Evolutionary conservation across 495 filamentous ascomycete species (phyloP).

Genomic region (Trichoderma erinaceum): DNA sequence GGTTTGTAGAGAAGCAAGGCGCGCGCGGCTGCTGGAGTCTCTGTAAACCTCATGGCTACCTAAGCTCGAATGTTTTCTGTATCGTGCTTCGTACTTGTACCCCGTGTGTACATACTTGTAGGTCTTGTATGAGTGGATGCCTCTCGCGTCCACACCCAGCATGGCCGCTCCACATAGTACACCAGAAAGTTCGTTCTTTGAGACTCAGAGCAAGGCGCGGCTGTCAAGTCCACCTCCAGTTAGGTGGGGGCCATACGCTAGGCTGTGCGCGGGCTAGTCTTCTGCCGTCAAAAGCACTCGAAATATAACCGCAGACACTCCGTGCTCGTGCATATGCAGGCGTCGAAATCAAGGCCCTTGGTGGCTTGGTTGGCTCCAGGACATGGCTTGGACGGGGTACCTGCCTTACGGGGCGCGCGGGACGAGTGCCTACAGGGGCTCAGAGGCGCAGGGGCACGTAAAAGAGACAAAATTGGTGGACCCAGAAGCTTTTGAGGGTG

Average conservation of each 20-base stretch:
- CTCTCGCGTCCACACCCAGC: not conserved
- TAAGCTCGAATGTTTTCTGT: too few relatives aligned
- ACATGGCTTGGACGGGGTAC: conserved; percentile 7
- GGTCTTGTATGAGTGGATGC: too few relatives aligned
- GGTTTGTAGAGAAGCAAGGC: too few relatives aligned
- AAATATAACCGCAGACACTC: conserved; percentile 13
- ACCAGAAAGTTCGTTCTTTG: not conserved
- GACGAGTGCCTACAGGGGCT: conserved; percentile 8
- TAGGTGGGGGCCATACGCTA: conserved; percentile 10
- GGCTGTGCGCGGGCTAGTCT: not conserved
- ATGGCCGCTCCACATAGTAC: not conserved
- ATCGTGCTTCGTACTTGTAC: too few relatives aligned
- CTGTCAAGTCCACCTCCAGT: not conserved
- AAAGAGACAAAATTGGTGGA: not conserved
- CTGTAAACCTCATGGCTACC: too few relatives aligned
- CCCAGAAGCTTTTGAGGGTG: not conserved
- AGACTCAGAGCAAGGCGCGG: not conserved
- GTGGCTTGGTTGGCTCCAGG: not conserved
- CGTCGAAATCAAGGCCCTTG: not conserved
- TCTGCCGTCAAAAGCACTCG: conserved; percentile 3
- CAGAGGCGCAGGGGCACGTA: conserved; percentile 5
- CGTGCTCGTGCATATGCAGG: conserved; percentile 7
- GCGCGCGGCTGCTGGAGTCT: too few relatives aligned
- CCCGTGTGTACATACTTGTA: too few relatives aligned
- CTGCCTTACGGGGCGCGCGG: conserved; percentile 14